Evolutionary conservation across 768 basidiomycete species (phyloP).

Genomic region (Solioccasus polychromus): DNA sequence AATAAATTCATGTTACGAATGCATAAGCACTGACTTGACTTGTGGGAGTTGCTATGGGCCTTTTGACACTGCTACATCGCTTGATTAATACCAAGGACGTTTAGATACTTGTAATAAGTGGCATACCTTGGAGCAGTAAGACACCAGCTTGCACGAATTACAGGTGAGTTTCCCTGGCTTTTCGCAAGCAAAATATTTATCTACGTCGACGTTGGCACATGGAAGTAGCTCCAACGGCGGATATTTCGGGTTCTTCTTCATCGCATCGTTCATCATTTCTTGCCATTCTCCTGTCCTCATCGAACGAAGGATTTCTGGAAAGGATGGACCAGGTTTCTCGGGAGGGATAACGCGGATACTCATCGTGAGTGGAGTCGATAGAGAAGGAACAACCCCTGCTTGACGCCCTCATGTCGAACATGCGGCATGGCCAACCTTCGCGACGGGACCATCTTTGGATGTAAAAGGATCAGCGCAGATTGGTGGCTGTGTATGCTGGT

Average conservation of each 20-base stretch:
- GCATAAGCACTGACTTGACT: too few relatives aligned
- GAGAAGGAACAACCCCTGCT: not conserved
- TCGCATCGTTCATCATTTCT: constrained; percentile 7
- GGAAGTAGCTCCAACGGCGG: constrained; percentile 29
- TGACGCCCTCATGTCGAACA: constrained; percentile 17
- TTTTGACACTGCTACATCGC: too few relatives aligned
- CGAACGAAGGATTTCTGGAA: constrained; percentile 8
- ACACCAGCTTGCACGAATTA: constrained; percentile 37
- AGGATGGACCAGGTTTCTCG: constrained; percentile 9
- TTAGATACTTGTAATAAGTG: too few relatives aligned
- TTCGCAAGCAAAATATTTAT: constrained; percentile 23
- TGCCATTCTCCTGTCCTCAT: constrained; percentile 12
- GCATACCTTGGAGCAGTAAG: constrained; percentile 42
- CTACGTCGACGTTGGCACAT: constrained; percentile 35
- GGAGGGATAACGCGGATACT: constrained; percentile 19
- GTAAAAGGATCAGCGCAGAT: constrained; percentile 16
- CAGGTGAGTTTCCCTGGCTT: constrained; percentile 31
- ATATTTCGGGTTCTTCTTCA: constrained; percentile 15
- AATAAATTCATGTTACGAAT: too few relatives aligned
- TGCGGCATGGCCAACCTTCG: constrained; percentile 16
- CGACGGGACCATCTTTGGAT: not conserved
- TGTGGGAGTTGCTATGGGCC: too few relatives aligned
- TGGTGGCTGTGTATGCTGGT: not conserved
- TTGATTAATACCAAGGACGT: too few relatives aligned
- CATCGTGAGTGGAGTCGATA: constrained; percentile 7